phyloP scores from a whole-genome alignment of 345 rosid genomes.

The Melaleuca alternifolia region DNA sequence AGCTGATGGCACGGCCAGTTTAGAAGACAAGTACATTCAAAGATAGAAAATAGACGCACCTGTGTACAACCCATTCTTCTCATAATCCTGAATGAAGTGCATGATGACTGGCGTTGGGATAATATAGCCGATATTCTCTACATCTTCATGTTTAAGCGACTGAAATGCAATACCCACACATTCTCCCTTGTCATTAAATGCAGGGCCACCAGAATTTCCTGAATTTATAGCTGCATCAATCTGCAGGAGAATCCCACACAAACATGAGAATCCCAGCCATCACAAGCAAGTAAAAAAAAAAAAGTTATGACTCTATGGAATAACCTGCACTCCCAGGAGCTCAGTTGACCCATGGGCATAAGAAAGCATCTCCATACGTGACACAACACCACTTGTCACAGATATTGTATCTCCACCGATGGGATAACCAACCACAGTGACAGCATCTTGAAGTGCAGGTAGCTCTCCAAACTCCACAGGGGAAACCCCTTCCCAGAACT shows the following conservation, averaged over 20 bases:
- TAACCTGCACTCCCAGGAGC: constrained; percentile 86
- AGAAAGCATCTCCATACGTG: constrained; percentile 83
- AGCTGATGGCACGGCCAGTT: not conserved
- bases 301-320: not conserved
- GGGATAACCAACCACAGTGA: constrained; percentile 93
- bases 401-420: constrained; percentile 97
- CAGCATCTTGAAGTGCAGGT: constrained; percentile 96
- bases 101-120: constrained; percentile 89
- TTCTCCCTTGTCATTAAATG: constrained; percentile 79
- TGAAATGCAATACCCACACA: constrained; percentile 99
- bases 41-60: constrained; percentile 21
- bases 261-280: not conserved
- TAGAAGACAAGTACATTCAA: not conserved
- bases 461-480: constrained; percentile 88
- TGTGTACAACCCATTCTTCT: constrained; percentile 79
- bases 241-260: constrained; percentile 20
- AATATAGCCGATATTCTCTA: constrained; percentile 87
- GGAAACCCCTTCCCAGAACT: constrained; percentile 84
- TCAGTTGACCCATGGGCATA: constrained; percentile 92
- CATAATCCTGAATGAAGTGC: constrained; percentile 84
- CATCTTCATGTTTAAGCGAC: constrained; percentile 90
- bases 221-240: constrained; percentile 97
- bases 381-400: constrained; percentile 94
- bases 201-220: constrained; percentile 98
- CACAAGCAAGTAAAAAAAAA: not conserved